Conservation (phyloP, 2,329 filamentous ascomycete genomes). For the Penicillium italicum region DNA sequence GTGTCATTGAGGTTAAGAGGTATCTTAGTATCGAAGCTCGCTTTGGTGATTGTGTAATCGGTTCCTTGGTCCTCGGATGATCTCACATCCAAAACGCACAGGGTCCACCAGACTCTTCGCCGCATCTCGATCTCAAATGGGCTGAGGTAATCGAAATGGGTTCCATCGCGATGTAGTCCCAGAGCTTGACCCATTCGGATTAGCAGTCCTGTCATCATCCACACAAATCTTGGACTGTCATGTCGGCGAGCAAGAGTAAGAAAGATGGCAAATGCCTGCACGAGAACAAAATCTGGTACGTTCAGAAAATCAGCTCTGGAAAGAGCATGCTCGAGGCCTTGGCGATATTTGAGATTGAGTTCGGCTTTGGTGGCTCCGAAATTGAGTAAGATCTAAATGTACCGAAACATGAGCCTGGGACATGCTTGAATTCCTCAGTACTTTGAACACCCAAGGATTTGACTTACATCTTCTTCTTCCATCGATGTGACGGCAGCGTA, state of each 20-base stretch:
- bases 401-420: not conserved
- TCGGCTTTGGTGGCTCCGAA: conserved; percentile 20
- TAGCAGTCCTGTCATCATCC: conserved; percentile 24
- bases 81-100: conserved; percentile 55
- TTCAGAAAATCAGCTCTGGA: conserved; percentile 23
- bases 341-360: conserved; percentile 17
- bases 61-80: conserved; percentile 62
- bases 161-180: conserved; percentile 21
- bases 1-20: conserved; percentile 51
- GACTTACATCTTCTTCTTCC: conserved; percentile 55
- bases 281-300: conserved; percentile 14
- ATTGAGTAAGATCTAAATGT: conserved; percentile 11
- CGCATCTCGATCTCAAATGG: conserved; percentile 50
- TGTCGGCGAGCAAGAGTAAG: conserved; percentile 18
- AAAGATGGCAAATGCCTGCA: conserved; percentile 21
- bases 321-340: conserved; percentile 20
- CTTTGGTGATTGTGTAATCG: conserved; percentile 57
- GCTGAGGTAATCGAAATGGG: conserved; percentile 36
- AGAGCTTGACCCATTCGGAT: conserved; percentile 22
- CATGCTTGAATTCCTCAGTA: not conserved
- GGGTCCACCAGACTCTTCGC: conserved; percentile 38
- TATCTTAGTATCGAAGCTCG: conserved; percentile 57
- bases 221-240: conserved; percentile 22
- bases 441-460: not conserved
- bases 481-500: conserved; percentile 55